Conservation (phyloP, 108 stramenopile species). For the Mayamaea pseudoterrestris region DNA sequence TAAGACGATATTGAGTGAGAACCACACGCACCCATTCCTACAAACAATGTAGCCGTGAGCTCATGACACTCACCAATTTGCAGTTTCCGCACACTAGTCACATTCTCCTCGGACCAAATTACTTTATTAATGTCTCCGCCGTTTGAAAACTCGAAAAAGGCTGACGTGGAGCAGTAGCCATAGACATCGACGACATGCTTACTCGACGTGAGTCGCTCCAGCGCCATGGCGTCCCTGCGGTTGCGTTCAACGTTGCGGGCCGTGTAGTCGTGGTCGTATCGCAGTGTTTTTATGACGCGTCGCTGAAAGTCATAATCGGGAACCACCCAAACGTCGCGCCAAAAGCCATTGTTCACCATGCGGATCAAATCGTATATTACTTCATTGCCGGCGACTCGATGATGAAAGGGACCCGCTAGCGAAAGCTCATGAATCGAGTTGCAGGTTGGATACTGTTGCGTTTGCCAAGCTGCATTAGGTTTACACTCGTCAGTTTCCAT, state of each 20-base stretch:
- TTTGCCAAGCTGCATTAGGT: slow-evolving; percentile 54
- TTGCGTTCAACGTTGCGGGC: slow-evolving; percentile 49
- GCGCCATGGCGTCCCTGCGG: slow-evolving; percentile 62
- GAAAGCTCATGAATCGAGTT: slow-evolving; percentile 60
- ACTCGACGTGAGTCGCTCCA: slow-evolving; percentile 55
- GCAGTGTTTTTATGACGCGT: slow-evolving; percentile 38
- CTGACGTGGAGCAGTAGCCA: slow-evolving; percentile 58
- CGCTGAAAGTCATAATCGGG: slow-evolving; percentile 2
- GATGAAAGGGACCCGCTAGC: slow-evolving; percentile 10
- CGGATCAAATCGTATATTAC: neutral
- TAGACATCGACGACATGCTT: slow-evolving; percentile 59
- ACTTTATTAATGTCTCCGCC: slow-evolving; percentile 31
- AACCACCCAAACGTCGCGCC: slow-evolving; percentile 55
- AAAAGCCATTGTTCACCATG: slow-evolving; percentile 41
- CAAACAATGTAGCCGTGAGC: neutral
- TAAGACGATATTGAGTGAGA: neutral
- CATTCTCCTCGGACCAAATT: slow-evolving; percentile 1
- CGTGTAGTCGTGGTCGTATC: slow-evolving; percentile 28
- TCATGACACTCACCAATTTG: slow-evolving; percentile 5
- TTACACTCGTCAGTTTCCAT: slow-evolving; percentile 39
- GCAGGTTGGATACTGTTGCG: slow-evolving; percentile 44
- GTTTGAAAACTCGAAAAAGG: slow-evolving; percentile 39
- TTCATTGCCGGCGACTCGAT: neutral
- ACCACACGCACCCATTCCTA: neutral
- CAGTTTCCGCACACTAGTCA: slow-evolving; percentile 6